Evolutionary conservation across 2,329 filamentous ascomycete species (phyloP), one percentile per base, ranked within the genome.

Genomic region (Penicillium sp.): DNA sequence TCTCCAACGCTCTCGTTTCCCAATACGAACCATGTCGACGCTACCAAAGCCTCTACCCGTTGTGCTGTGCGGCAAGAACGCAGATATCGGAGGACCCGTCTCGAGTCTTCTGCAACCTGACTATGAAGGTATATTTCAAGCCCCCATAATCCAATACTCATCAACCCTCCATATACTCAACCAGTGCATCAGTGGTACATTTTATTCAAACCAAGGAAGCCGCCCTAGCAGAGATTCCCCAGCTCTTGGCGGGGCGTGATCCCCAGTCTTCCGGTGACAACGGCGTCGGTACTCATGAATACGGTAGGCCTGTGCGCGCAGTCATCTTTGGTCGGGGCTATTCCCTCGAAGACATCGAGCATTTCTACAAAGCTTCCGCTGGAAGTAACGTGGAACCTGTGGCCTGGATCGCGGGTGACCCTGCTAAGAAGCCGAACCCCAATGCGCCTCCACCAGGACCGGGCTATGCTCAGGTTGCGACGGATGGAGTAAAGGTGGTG

Each of bases 321-420:
- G 53, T 68, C 8, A 55, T 66, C 18, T 62, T 67, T 27, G 66
- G 66, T 3, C 60, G 64, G 2, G 62, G 56, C 2, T 67, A 50
- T 42, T 15, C 43, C 1, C 24, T 39, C 6, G 40, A 52, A 3
- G 50, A 63, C 9, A 49, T 65, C 7, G 49, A 58, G 27, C 24
- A 49, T 8, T 43, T 60, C 5, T 44, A 44, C 8, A 32, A 50
- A 2, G 46, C 44, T 24, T 44, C 40, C 2, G 37, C 53, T 28
- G 44, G 50, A 2, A 41, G 37, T 15, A 43, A 46, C 27, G 28
- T 9, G 2, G 46, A 49, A 4, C 52, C 57, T 10, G 48, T 58
- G 24, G 42, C 31, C 33, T 58, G 54, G 56, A 25, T 57, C 29
- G 37, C 41, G 24, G 54, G 56, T 1, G 54, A 60, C 23, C 52